A percentile compares a stretch with the other conserved stretches of the same genome.
These are phyloP conservation scores for Exobasidium cylindrosporum DNA, from an alignment of 1,284 basidiomycete species.

Conservation along the genomic window DNA sequence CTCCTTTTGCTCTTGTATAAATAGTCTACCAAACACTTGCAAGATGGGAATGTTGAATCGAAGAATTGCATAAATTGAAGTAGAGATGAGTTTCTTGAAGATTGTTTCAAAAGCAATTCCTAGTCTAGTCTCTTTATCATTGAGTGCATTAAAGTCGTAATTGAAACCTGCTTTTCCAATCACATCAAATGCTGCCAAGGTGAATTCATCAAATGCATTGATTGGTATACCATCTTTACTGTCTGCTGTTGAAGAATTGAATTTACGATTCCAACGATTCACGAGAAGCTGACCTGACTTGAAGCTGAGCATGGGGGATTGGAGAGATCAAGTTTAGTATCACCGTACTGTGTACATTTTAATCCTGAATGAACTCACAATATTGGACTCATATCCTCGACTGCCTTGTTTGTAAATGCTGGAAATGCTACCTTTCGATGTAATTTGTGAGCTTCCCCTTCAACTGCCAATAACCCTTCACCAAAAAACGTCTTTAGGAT, in stretches of 20 bases:
- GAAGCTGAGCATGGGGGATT: not conserved
- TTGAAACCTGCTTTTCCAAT: slow-evolving; percentile 18
- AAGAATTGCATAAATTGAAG: not conserved
- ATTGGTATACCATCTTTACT: not conserved
- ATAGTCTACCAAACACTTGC: not conserved
- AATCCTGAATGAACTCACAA: too few relatives aligned
- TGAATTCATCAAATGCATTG: not conserved
- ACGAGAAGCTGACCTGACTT: too few relatives aligned
- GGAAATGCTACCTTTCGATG: not conserved
- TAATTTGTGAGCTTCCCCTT: not conserved
- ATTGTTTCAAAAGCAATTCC: not conserved
- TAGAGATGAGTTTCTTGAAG: not conserved
- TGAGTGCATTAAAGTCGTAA: slow-evolving; percentile 16
- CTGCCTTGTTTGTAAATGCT: not conserved
- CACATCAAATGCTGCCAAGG: slow-evolving; percentile 6
- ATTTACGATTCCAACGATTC: too few relatives aligned
- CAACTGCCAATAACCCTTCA: not conserved
- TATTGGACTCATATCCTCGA: not conserved
- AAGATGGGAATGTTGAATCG: not conserved
- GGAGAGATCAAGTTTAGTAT: not conserved
- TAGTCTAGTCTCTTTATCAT: slow-evolving; percentile 8
- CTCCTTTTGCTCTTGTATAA: not conserved
- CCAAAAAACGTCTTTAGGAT: not conserved
- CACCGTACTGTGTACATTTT: too few relatives aligned
- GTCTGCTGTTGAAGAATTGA: too few relatives aligned